These are phyloP conservation scores for Acaromyces ingoldii DNA, from an alignment of 1,284 basidiomycete species.

Conservation along the genomic window DNA sequence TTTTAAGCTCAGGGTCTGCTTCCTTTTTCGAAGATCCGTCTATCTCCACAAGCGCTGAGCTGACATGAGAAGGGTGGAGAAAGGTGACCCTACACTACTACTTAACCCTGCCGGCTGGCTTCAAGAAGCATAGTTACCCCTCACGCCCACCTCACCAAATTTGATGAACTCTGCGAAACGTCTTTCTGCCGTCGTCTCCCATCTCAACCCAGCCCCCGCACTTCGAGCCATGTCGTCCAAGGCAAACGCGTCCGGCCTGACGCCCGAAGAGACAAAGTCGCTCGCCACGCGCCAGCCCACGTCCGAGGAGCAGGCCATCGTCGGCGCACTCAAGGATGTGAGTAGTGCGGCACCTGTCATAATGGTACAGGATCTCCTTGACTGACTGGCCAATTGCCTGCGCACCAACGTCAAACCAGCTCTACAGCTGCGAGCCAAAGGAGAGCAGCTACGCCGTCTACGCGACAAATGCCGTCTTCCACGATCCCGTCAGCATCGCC, in stretches of 20 bases:
- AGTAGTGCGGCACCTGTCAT: background rate
- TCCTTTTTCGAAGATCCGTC: no score
- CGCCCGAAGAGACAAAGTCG: conserved; percentile 4
- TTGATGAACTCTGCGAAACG: no score
- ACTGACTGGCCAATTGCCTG: background rate
- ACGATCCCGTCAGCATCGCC: conserved; percentile 20
- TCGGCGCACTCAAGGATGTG: conserved; percentile 14
- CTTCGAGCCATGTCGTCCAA: no score
- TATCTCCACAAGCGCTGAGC: no score
- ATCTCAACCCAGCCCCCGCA: no score
- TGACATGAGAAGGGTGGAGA: no score
- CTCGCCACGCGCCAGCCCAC: conserved; percentile 5
- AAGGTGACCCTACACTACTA: no score
- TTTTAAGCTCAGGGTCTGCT: no score
- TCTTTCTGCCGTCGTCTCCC: no score
- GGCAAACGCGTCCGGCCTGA: conserved; percentile 14
- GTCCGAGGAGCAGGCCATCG: conserved; percentile 10
- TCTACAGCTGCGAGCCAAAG: conserved; percentile 14
- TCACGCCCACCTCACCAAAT: no score
- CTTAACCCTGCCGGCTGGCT: no score
- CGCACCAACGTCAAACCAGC: background rate
- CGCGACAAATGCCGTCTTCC: conserved; percentile 16
- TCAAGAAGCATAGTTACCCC: no score
- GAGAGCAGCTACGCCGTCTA: conserved; percentile 13
- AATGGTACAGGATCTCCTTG: background rate